Conservation (phyloP, 768 basidiomycete genomes). For the Lentinula raphanica region DNA sequence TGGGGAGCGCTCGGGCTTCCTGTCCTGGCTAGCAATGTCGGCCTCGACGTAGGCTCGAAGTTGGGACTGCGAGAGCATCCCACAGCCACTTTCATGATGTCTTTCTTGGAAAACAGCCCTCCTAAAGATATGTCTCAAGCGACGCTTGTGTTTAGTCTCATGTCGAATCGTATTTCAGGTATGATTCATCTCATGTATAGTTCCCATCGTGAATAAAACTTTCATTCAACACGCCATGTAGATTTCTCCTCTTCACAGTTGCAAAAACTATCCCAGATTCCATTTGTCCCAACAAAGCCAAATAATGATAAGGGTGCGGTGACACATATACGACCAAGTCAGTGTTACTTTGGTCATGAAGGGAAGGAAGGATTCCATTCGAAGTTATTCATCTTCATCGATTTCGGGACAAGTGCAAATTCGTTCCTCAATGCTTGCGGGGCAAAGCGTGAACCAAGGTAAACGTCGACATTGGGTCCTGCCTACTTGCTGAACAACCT, state of each 20-base stretch:
- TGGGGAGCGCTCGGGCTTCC: constrained; percentile 78
- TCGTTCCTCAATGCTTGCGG: constrained; percentile 84
- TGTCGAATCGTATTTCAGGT: constrained; percentile 63
- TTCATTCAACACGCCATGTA: too few species aligned
- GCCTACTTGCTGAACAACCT: neutral
- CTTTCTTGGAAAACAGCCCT: constrained; percentile 53
- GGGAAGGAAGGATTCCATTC: constrained; percentile 60
- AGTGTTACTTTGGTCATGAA: constrained; percentile 64
- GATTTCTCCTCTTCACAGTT: constrained; percentile 55
- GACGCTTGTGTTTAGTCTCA: constrained; percentile 58
- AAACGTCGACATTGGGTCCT: neutral
- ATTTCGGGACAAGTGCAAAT: constrained; percentile 81
- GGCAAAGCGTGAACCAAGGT: constrained; percentile 70
- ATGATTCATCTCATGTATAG: too few species aligned
- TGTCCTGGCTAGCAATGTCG: constrained; percentile 50
- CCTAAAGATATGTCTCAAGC: constrained; percentile 53
- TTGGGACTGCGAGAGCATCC: constrained; percentile 71
- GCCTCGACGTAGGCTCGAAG: constrained; percentile 50
- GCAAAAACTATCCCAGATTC: constrained; percentile 45
- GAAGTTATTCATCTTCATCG: constrained; percentile 81
- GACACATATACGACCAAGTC: constrained; percentile 51
- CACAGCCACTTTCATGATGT: constrained; percentile 52
- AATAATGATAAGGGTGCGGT: constrained; percentile 26
- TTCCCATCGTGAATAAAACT: too few species aligned
- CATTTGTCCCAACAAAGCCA: constrained; percentile 61